A percentile compares a stretch with the other conserved stretches of the same genome.
Conservation (phyloP, 2,329 filamentous ascomycete species). For the Tolypocladium sp. region DNA sequence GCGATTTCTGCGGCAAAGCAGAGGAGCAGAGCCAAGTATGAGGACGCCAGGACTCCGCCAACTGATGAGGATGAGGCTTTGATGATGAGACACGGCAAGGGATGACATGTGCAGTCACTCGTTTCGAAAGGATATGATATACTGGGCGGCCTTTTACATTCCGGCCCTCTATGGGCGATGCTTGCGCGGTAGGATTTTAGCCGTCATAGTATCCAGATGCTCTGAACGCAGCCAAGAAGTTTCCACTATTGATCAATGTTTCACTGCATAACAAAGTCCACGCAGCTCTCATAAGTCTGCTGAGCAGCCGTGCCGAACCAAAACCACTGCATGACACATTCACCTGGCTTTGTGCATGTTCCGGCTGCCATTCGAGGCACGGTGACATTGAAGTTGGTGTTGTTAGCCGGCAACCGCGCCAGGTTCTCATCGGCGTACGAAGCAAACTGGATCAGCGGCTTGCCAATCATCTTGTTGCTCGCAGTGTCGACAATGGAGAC, state of each 20-base stretch:
- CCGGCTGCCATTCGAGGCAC: conserved; percentile 36
- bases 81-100: conserved; percentile 12
- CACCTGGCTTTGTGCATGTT: conserved; percentile 39
- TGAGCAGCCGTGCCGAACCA: conserved; percentile 46
- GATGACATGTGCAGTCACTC: background rate
- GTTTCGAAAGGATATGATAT: background rate
- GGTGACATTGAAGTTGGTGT: conserved; percentile 42
- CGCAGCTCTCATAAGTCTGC: conserved; percentile 55
- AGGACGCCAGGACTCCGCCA: conserved; percentile 7
- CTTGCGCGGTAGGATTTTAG: background rate
- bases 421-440: conserved; percentile 39
- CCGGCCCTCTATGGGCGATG: background rate
- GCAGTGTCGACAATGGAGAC: conserved; percentile 47
- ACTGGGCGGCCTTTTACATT: background rate
- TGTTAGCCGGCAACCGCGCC: conserved; percentile 27
- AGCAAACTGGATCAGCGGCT: conserved; percentile 43
- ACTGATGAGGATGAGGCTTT: conserved; percentile 33
- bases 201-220: background rate
- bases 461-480: conserved; percentile 41
- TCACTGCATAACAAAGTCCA: conserved; percentile 38
- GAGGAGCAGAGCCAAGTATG: background rate
- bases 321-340: conserved; percentile 50
- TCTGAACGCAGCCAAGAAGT: background rate
- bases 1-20: background rate
- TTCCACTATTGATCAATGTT: background rate